Evolutionary conservation across 305 asterid genomes (phyloP).

Genomic region (Solanum hybrid): DNA sequence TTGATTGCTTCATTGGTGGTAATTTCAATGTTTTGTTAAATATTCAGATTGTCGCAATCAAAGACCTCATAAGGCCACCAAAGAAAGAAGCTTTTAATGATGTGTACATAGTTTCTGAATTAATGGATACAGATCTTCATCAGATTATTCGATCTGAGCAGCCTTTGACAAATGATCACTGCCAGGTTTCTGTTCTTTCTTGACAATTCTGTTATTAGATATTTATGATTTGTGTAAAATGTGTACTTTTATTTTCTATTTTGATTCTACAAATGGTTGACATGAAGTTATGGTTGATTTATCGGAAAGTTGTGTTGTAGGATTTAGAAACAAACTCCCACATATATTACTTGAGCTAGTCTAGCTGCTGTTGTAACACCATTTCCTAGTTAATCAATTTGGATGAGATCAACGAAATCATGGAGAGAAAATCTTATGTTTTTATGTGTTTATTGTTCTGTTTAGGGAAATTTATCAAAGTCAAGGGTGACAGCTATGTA

Average conservation of each 20-base stretch:
- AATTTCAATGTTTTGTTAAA: constrained; percentile 6
- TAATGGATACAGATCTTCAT: constrained; percentile 82
- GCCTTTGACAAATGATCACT: constrained; percentile 65
- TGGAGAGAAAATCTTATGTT: background rate
- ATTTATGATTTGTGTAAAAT: background rate
- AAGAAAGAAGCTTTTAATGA: constrained; percentile 58
- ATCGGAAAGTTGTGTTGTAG: background rate
- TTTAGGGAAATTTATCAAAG: background rate
- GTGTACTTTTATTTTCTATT: background rate
- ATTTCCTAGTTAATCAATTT: background rate
- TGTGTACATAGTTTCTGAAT: constrained; percentile 70
- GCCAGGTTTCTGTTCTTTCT: constrained; percentile 40
- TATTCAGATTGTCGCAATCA: constrained; percentile 61
- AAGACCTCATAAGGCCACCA: constrained; percentile 77
- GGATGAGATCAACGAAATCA: background rate
- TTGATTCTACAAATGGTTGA: background rate
- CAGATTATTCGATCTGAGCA: constrained; percentile 83
- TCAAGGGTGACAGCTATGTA: background rate
- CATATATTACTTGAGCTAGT: background rate
- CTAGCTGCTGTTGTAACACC: background rate
- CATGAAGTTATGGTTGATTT: background rate
- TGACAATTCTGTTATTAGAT: background rate
- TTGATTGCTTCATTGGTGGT: background rate
- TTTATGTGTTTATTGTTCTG: background rate
- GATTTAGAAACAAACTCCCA: background rate